Percentiles rank a stretch among this genome's conserved stretches.
phyloP scores from a whole-genome alignment of 805 yeast genomes.

The Yarrowia sp. region DNA sequence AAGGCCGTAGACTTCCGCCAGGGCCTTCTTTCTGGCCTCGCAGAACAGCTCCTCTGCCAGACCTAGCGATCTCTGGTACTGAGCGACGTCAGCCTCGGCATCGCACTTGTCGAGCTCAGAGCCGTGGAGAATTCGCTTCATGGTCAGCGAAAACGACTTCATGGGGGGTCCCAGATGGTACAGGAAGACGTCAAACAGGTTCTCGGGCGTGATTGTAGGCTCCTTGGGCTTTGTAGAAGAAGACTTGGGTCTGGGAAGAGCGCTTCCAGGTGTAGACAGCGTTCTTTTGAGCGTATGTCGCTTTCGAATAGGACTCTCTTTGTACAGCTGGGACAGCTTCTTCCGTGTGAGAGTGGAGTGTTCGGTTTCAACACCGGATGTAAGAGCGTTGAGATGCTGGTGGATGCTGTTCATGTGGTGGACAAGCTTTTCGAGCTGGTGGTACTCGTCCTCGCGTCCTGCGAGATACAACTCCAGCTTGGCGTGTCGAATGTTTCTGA shows the following conservation, averaged over 20 bases:
- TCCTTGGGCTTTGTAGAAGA: background rate
- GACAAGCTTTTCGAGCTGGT: slow-evolving; percentile 47
- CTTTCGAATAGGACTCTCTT: background rate
- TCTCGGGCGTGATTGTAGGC: slow-evolving; percentile 32
- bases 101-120: slow-evolving; percentile 19
- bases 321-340: slow-evolving; percentile 6
- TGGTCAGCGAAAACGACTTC: slow-evolving; percentile 61
- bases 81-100: slow-evolving; percentile 36
- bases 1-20: slow-evolving; percentile 57
- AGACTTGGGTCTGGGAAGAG: background rate
- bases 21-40: slow-evolving; percentile 55
- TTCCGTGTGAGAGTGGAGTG: slow-evolving; percentile 8
- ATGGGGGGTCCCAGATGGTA: slow-evolving; percentile 70
- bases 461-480: slow-evolving; percentile 54
- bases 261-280: background rate
- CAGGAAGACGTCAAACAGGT: slow-evolving; percentile 65
- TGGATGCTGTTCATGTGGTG: slow-evolving; percentile 28
- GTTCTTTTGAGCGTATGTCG: background rate
- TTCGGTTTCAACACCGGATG: slow-evolving; percentile 13
- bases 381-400: slow-evolving; percentile 21
- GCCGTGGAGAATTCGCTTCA: slow-evolving; percentile 58
- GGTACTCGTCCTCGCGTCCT: slow-evolving; percentile 59
- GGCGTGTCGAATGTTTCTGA: slow-evolving; percentile 53
- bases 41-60: slow-evolving; percentile 57
- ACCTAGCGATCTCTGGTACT: slow-evolving; percentile 44